Percentiles rank a stretch among this genome's conserved stretches.
These are phyloP conservation scores for Penicillium waksmanii DNA, from an alignment of 495 filamentous ascomycete genomes.

Conservation along the genomic window DNA sequence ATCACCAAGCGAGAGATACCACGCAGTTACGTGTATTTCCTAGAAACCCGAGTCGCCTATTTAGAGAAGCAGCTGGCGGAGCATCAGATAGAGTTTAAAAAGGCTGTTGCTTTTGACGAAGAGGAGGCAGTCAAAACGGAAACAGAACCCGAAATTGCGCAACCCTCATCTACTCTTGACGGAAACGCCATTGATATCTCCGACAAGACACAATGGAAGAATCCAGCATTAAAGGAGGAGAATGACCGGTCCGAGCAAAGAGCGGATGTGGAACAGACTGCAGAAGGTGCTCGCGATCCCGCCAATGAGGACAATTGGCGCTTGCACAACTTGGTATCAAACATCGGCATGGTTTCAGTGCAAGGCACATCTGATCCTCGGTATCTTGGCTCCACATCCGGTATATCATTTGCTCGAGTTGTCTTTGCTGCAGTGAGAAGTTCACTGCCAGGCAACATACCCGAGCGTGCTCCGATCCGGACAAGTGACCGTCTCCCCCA, in stretches of 20 bases:
- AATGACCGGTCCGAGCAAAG: constrained; percentile 33
- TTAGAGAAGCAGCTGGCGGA: constrained; percentile 77
- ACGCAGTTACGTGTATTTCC: constrained; percentile 91
- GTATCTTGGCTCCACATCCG: constrained; percentile 83
- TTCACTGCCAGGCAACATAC: constrained; percentile 60
- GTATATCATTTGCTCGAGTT: constrained; percentile 91
- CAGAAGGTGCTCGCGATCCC: constrained; percentile 30
- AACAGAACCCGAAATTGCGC: constrained; percentile 34
- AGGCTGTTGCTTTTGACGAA: constrained; percentile 78
- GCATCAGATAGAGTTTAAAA: constrained; percentile 71
- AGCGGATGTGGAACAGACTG: constrained; percentile 31
- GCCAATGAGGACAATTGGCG: constrained; percentile 62
- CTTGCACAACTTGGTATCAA: constrained; percentile 73
- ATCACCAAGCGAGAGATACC: constrained; percentile 95
- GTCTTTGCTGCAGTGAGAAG: constrained; percentile 94
- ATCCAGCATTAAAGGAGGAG: constrained; percentile 31
- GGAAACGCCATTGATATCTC: constrained; percentile 18
- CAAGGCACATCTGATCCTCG: constrained; percentile 76
- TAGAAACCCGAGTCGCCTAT: constrained; percentile 82
- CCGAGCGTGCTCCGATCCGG: constrained; percentile 61
- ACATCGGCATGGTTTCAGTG: constrained; percentile 76
- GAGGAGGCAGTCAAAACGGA: constrained; percentile 45
- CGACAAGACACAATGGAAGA: constrained; percentile 30
- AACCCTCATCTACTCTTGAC: constrained; percentile 20
- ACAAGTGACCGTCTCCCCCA: constrained; percentile 51